Evolutionary conservation across 495 filamentous ascomycete species (phyloP).

Genomic region (Stereocaulon alpinum): DNA sequence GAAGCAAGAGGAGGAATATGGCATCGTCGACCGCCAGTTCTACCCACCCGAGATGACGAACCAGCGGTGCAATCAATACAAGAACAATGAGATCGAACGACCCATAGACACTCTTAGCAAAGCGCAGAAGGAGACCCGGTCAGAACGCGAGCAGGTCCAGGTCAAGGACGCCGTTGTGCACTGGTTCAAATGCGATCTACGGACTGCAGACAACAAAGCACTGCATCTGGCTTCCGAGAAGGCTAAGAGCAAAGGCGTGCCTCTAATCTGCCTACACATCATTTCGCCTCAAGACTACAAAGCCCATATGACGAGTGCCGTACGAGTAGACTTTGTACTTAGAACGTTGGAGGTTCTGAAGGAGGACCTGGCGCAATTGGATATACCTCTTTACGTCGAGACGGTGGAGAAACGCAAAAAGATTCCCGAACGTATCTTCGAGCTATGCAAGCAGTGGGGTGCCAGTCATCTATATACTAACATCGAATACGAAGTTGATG

Average conservation of each 20-base stretch:
- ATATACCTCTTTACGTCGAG: constrained; percentile 74
- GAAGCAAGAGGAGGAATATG: constrained; percentile 47
- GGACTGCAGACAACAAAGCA: constrained; percentile 63
- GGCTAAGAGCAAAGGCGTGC: constrained; percentile 52
- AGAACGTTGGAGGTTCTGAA: constrained; percentile 56
- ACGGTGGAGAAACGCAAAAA: constrained; percentile 54
- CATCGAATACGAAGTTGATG: constrained; percentile 52
- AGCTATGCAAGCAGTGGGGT: constrained; percentile 61
- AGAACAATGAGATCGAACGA: constrained; percentile 49
- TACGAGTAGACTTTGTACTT: constrained; percentile 70
- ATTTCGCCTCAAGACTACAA: constrained; percentile 79
- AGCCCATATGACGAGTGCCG: constrained; percentile 64
- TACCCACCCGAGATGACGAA: constrained; percentile 83
- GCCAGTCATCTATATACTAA: constrained; percentile 52
- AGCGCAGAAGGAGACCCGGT: constrained; percentile 28
- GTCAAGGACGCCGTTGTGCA: constrained; percentile 63
- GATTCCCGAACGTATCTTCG: constrained; percentile 54
- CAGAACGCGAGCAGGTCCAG: constrained; percentile 26
- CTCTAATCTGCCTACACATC: constrained; percentile 67
- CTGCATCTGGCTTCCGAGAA: constrained; percentile 56
- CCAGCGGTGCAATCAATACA: constrained; percentile 61
- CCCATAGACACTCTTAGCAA: constrained; percentile 55
- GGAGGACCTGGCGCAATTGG: constrained; percentile 52
- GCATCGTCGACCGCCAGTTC: constrained; percentile 65
- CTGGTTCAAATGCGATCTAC: constrained; percentile 84